Base-by-base conservation (phyloP, 805 yeast species). In the Kodamaea laetipori region DNA sequence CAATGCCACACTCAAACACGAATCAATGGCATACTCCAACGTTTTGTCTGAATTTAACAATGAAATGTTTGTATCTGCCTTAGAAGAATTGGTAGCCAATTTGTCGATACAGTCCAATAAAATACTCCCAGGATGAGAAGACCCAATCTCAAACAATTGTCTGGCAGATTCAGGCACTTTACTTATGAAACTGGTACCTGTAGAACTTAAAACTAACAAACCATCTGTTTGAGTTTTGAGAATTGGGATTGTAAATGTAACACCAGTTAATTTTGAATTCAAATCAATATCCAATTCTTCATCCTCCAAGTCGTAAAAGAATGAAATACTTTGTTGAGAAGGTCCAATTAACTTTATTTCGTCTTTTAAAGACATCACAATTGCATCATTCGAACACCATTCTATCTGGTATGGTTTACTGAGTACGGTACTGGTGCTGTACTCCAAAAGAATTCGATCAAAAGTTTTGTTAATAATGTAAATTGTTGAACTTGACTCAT, bases 361-460 rank as follows among this genome's bases (percentile, higher is more conserved):
- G 51, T 84, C 92, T 2, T 74, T 67, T 1, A 80, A 67, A n/a
- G 80, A 65, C 9, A 84, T 57, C 0, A 82, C 81, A 1, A 90
- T 80, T 0, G 94, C 88, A 62, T 89, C 96, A 51, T 83, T 80
- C 0, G 92, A 88, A 58, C 96, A 84, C 98, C 97, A 94, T 45
- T 73, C 74, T 13, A 86, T 64, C 46, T 75, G 73, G 32, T 55
- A 60, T 0, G 84, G 81, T 47, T 71, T 73, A 34, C 61, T 62
- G 17, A 40, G 27, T 8, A 30, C 30, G 5, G 41, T 19, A 4
- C 77, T 66, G 6, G 72, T 58, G 46, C 67, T 73, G 53, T 70
- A 76, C 37, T 71, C 76, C 33, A 74, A 61, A 11, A 78, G 62
- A 4, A 68, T 63, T 23, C 66, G 66, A 44, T 69, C 63, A 44